These are phyloP conservation scores for Penicillium maclennaniae DNA, from an alignment of 495 filamentous ascomycete species.

Conservation along the genomic window DNA sequence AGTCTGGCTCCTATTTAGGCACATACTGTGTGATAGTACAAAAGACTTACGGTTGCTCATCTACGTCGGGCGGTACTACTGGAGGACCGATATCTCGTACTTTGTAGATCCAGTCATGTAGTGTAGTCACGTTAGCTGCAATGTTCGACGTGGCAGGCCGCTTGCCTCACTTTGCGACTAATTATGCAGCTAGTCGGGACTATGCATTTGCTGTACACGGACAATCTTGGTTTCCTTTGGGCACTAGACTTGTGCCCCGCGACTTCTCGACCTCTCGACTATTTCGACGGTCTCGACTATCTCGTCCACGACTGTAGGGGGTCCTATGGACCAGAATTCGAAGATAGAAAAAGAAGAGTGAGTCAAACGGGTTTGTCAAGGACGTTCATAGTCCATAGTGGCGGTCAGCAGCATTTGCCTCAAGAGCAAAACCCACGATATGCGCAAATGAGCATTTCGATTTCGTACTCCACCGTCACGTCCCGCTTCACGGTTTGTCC, in stretches of 20 bases:
- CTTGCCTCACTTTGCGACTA: conserved; percentile 14
- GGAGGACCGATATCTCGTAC: not conserved
- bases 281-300: not conserved
- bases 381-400: conserved; percentile 7
- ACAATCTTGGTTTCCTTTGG: not conserved
- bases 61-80: not conserved
- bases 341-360: not conserved
- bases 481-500: conserved; percentile 6
- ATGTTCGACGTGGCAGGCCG: conserved; percentile 6
- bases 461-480: conserved; percentile 1
- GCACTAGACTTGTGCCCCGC: conserved; percentile 5
- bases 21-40: conserved; percentile 24
- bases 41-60: conserved; percentile 9
- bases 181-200: conserved; percentile 8
- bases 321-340: not conserved
- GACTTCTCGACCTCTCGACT: too few species aligned
- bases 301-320: not conserved
- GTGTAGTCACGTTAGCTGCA: not conserved
- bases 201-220: not conserved
- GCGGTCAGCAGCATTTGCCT: conserved; percentile 18
- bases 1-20: conserved; percentile 16
- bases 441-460: not conserved
- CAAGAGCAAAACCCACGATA: not conserved
- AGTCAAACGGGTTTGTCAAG: not conserved
- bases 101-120: not conserved